phyloP scores from a whole-genome alignment of 2,329 filamentous ascomycete genomes.

The Diaporthe velutina region DNA sequence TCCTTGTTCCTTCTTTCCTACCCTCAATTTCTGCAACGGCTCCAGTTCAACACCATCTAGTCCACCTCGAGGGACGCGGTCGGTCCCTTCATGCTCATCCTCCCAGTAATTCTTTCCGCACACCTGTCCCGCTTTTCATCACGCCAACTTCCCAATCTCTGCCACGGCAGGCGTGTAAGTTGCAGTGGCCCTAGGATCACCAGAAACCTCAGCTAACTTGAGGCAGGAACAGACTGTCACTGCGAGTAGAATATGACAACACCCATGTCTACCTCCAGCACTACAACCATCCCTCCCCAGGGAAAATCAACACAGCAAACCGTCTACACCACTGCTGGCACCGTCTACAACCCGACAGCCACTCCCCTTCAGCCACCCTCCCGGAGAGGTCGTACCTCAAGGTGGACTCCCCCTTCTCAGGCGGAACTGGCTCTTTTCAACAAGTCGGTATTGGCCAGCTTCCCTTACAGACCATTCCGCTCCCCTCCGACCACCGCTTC shows the following conservation, averaged over 20 bases:
- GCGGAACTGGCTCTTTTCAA: slow-evolving; percentile 53
- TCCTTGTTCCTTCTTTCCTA: not conserved
- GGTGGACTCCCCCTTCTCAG: slow-evolving; percentile 51
- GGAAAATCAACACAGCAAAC: slow-evolving; percentile 48
- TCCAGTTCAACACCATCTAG: not conserved
- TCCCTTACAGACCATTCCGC: slow-evolving; percentile 50
- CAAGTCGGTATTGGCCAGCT: slow-evolving; percentile 51
- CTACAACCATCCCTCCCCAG: slow-evolving; percentile 33
- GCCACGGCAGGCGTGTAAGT: slow-evolving; percentile 24
- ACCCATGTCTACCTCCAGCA: slow-evolving; percentile 38
- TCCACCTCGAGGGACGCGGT: not conserved
- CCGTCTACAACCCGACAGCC: slow-evolving; percentile 63
- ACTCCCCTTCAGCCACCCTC: slow-evolving; percentile 64
- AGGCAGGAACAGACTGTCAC: not conserved
- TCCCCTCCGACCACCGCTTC: slow-evolving; percentile 43
- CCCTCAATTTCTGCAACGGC: not conserved
- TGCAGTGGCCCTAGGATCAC: not conserved
- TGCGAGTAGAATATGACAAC: slow-evolving; percentile 19
- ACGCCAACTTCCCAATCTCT: not conserved
- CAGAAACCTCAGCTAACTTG: not conserved
- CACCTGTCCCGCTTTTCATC: not conserved
- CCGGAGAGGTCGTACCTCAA: slow-evolving; percentile 62
- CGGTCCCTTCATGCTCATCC: not conserved
- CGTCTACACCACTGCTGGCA: slow-evolving; percentile 69
- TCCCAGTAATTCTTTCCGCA: slow-evolving; percentile 1